These are phyloP conservation scores for Carex myosuroides DNA, from an alignment of 176 grass and related monocot species.

Conservation along the genomic window DNA sequence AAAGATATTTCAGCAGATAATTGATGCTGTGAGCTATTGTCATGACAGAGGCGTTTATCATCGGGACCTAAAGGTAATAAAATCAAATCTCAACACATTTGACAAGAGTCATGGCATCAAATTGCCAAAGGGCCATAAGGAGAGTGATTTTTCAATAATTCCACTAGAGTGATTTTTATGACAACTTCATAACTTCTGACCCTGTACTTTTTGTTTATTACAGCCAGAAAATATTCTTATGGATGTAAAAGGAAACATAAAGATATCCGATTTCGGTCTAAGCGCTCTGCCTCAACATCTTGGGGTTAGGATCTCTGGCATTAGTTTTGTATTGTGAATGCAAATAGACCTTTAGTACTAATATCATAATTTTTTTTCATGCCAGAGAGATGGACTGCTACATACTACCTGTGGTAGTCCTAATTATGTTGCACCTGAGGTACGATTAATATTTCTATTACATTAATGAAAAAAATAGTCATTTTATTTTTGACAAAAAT, in stretches of 20 bases:
- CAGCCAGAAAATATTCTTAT: conserved; percentile 93
- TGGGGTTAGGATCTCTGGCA: conserved; percentile 37
- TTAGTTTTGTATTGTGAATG: background rate
- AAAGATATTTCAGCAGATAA: conserved; percentile 87
- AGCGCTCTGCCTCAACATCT: conserved; percentile 79
- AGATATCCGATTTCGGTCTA: conserved; percentile 90
- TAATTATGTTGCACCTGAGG: conserved; percentile 93
- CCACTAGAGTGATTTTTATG: background rate
- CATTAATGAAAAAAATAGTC: background rate
- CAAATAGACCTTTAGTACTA: conserved; percentile 20
- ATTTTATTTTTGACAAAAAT: background rate
- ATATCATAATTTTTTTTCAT: conserved; percentile 6
- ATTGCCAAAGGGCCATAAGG: background rate
- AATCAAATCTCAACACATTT: conserved; percentile 1
- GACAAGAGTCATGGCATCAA: background rate
- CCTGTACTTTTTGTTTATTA: conserved; percentile 23
- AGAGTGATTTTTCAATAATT: background rate
- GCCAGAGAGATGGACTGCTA: conserved; percentile 81
- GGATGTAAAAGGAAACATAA: conserved; percentile 93
- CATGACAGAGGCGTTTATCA: conserved; percentile 92
- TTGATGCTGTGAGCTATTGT: conserved; percentile 84
- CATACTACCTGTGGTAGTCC: conserved; percentile 96
- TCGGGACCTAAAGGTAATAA: conserved; percentile 78
- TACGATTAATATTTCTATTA: conserved; percentile 19
- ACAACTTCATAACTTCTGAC: background rate